Evolutionary conservation across 345 rosid species (phyloP).

Genomic region (Schrenkiella parvula): DNA sequence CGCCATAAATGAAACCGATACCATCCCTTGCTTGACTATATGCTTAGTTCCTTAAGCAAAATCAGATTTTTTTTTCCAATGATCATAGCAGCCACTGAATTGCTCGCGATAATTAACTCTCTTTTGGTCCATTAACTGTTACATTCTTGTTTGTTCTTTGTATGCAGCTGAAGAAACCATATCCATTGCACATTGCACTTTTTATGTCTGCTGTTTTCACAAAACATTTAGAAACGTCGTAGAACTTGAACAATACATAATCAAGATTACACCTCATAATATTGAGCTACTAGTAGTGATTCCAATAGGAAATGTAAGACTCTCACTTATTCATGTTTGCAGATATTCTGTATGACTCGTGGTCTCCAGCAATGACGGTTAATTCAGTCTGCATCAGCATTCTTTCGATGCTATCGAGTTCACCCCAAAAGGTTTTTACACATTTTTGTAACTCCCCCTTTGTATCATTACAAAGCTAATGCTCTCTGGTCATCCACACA

Average conservation of each 20-base stretch:
- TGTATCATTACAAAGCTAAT: neutral
- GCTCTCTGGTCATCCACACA: neutral
- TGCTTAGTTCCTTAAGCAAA: neutral
- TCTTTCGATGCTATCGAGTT: slow-evolving; percentile 98
- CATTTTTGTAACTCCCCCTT: neutral
- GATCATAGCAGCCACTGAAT: neutral
- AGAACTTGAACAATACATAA: neutral
- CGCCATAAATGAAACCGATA: neutral
- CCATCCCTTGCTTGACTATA: neutral
- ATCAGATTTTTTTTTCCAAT: neutral
- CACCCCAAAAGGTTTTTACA: slow-evolving; percentile 38
- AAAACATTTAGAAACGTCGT: neutral
- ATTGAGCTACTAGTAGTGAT: neutral
- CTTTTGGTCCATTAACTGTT: neutral
- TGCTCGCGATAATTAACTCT: neutral
- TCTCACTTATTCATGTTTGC: neutral
- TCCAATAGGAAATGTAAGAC: neutral
- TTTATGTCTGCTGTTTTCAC: neutral
- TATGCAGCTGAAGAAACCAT: neutral
- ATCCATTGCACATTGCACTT: neutral
- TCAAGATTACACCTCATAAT: neutral
- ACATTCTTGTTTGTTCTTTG: neutral
- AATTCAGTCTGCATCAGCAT: slow-evolving; percentile 96
- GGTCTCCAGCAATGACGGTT: slow-evolving; percentile 99
- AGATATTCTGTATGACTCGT: slow-evolving; percentile 96